A percentile compares a stretch with the other conserved stretches of the same genome.
phyloP scores from a whole-genome alignment of 2,329 filamentous ascomycete genomes.

The Botryosphaeria dothidea region DNA sequence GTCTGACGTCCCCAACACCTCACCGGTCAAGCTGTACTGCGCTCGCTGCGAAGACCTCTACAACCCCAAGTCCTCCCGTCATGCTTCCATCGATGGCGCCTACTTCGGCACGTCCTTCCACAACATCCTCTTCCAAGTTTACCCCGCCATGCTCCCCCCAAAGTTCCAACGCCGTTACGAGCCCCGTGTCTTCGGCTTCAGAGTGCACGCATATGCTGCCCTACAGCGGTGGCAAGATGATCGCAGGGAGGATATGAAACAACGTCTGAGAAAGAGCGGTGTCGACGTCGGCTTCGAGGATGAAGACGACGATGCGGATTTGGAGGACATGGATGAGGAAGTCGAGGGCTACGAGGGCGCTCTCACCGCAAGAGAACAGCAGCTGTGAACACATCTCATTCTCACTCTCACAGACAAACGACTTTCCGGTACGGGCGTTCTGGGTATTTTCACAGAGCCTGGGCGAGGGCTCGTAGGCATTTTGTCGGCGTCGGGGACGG shows the following conservation, averaged over 20 bases:
- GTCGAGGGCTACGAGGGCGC: conserved; percentile 24
- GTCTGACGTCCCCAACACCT: conserved; percentile 82
- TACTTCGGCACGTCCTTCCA: conserved; percentile 99
- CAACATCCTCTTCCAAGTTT: conserved; percentile 99
- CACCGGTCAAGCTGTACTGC: conserved; percentile 96
- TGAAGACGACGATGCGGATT: conserved; percentile 61
- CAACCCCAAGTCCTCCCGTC: conserved; percentile 96
- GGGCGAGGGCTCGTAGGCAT: conserved; percentile 16
- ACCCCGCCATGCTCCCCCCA: conserved; percentile 81
- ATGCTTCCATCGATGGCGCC: conserved; percentile 92
- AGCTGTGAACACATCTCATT: not conserved
- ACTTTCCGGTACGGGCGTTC: conserved; percentile 10
- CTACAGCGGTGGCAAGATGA: conserved; percentile 88
- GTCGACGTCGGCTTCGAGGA: conserved; percentile 81
- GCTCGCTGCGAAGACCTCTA: conserved; percentile 97
- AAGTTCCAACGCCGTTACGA: conserved; percentile 87
- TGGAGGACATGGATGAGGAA: conserved; percentile 56
- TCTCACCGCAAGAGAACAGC: not conserved
- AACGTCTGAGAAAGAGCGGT: conserved; percentile 65
- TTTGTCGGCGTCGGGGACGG: conserved; percentile 18
- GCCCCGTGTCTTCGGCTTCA: conserved; percentile 91
- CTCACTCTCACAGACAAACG: not conserved
- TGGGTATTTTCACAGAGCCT: conserved; percentile 4
- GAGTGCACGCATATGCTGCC: conserved; percentile 85
- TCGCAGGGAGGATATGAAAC: conserved; percentile 79